Percentiles rank a stretch among this genome's conserved stretches.
Conservation (phyloP, 2,329 filamentous ascomycete species). For the Aspergillus vadensis region DNA sequence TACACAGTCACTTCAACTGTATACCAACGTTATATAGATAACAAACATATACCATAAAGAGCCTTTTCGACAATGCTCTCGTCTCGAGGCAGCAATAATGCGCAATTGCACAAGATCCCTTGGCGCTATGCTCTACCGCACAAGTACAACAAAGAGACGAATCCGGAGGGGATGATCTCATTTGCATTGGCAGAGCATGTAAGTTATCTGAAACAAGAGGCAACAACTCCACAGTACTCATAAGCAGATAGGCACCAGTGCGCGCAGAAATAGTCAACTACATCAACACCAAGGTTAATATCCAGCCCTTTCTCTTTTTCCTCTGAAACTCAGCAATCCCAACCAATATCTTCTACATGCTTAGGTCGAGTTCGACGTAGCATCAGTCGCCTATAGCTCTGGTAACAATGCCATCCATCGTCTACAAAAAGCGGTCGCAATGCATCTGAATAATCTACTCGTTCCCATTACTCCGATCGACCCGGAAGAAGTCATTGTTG, state of each 20-base stretch:
- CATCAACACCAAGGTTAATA: conserved; percentile 38
- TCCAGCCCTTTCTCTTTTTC: neutral
- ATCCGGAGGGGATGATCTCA: conserved; percentile 37
- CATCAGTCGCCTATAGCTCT: conserved; percentile 46
- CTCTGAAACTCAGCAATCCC: neutral
- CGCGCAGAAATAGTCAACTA: conserved; percentile 42
- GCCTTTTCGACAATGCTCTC: conserved; percentile 27
- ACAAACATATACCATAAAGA: neutral
- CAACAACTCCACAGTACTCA: neutral
- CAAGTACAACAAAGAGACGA: conserved; percentile 31
- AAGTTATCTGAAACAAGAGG: neutral
- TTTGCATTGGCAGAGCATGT: conserved; percentile 43
- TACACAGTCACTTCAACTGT: too few relatives aligned
- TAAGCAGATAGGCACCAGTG: conserved; percentile 36
- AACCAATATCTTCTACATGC: neutral
- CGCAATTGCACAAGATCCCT: conserved; percentile 23
- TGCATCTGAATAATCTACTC: conserved; percentile 47
- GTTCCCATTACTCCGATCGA: conserved; percentile 37
- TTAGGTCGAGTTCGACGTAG: conserved; percentile 34
- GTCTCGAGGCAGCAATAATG: conserved; percentile 27
- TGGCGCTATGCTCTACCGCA: conserved; percentile 32
- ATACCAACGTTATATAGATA: too few relatives aligned
- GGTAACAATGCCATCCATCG: conserved; percentile 40
- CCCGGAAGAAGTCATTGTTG: conserved; percentile 41
- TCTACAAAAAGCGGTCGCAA: conserved; percentile 45